Conservation (phyloP, 108 stramenopile genomes). For the Ochromonas danica region DNA sequence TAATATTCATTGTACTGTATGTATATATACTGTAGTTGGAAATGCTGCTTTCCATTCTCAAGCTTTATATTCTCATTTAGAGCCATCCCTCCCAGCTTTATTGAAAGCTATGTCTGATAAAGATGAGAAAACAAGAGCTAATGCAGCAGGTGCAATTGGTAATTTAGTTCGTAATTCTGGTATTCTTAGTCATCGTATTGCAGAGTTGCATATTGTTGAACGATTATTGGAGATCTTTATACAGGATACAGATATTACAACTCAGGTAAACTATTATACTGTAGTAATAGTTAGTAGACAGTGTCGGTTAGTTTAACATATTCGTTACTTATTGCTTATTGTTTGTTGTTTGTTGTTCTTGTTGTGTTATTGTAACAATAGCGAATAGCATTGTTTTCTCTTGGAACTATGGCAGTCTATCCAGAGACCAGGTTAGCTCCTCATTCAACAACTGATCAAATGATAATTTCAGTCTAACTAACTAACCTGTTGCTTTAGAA, state of each 20-base stretch:
- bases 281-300: too few species aligned
- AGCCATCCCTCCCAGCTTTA: constrained; percentile 42
- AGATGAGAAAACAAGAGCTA: constrained; percentile 59
- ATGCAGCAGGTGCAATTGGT: constrained; percentile 64
- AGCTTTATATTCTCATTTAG: constrained; percentile 48
- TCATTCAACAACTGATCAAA: not conserved
- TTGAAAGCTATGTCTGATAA: constrained; percentile 37
- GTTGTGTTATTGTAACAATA: too few species aligned
- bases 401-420: constrained; percentile 52
- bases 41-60: constrained; percentile 62
- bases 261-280: not conserved
- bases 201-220: constrained; percentile 19
- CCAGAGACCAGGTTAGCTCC: not conserved
- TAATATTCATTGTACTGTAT: not conserved
- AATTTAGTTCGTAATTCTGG: constrained; percentile 58
- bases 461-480: not conserved
- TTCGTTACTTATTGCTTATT: too few species aligned
- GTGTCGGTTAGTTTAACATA: too few species aligned
- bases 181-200: constrained; percentile 37
- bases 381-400: constrained; percentile 56
- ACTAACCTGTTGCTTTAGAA: not conserved
- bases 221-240: constrained; percentile 38
- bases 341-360: too few species aligned
- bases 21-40: constrained; percentile 44
- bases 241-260: constrained; percentile 25